These are phyloP conservation scores for Iberis pinnata DNA, from an alignment of 345 rosid genomes.

Conservation along the genomic window DNA sequence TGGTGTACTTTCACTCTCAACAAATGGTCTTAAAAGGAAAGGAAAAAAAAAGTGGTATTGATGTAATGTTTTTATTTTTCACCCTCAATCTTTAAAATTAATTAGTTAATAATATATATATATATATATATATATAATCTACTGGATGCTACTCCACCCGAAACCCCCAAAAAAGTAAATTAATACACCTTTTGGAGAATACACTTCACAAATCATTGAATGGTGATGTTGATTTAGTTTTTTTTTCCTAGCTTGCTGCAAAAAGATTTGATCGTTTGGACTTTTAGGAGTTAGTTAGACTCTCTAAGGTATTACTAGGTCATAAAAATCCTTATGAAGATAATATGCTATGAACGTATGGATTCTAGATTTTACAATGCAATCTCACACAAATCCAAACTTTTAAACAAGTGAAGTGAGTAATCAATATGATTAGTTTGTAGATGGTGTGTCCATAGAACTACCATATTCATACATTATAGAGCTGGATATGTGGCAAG, in stretches of 20 bases:
- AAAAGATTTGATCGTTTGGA: slow-evolving; percentile 55
- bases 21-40: too few species aligned
- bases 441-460: slow-evolving; percentile 31
- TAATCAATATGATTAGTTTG: slow-evolving; percentile 34
- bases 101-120: too few species aligned
- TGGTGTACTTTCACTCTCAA: too few species aligned
- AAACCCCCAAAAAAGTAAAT: slow-evolving; percentile 48
- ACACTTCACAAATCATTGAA: slow-evolving; percentile 1
- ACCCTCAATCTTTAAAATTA: too few species aligned
- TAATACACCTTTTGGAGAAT: background rate
- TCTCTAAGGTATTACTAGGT: slow-evolving; percentile 99
- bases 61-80: too few species aligned
- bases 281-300: slow-evolving; percentile 78
- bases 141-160: slow-evolving; percentile 45
- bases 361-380: slow-evolving; percentile 55
- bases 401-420: slow-evolving; percentile 39
- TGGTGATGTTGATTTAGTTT: slow-evolving; percentile 8
- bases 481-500: slow-evolving; percentile 61
- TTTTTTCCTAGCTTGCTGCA: slow-evolving; percentile 30
- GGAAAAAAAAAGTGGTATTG: too few species aligned
- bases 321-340: slow-evolving; percentile 81
- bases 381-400: slow-evolving; percentile 43
- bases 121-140: too few species aligned
- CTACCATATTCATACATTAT: slow-evolving; percentile 44
- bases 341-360: slow-evolving; percentile 48